These are phyloP conservation scores for Adansonia gregorii DNA, from an alignment of 441 rosid species.

Conservation along the genomic window DNA sequence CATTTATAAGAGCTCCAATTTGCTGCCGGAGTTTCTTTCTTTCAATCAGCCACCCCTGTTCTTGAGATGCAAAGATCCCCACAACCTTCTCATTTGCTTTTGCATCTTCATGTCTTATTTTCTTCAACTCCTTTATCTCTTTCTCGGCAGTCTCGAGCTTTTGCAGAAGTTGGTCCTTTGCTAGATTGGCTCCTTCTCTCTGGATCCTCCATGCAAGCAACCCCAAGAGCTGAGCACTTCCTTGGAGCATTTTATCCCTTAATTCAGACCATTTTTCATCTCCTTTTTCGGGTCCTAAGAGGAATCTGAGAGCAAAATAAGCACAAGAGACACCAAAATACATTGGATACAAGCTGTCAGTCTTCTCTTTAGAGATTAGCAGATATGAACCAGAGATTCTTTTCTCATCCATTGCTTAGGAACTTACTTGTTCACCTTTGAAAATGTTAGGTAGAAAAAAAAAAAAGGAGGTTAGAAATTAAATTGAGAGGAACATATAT, in stretches of 20 bases:
- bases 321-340: slow-evolving; percentile 75
- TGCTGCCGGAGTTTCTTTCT: slow-evolving; percentile 63
- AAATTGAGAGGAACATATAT: slow-evolving; percentile 13
- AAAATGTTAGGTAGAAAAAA: slow-evolving; percentile 17
- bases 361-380: slow-evolving; percentile 40
- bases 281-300: slow-evolving; percentile 42
- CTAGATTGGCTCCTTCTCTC: slow-evolving; percentile 41
- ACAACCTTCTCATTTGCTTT: slow-evolving; percentile 95
- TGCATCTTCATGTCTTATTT: slow-evolving; percentile 71
- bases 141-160: slow-evolving; percentile 57
- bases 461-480: background rate
- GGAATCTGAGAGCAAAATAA: slow-evolving; percentile 48
- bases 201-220: slow-evolving; percentile 70
- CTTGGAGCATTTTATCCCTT: slow-evolving; percentile 58
- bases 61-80: slow-evolving; percentile 75
- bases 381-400: slow-evolving; percentile 42
- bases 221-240: slow-evolving; percentile 68
- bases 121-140: slow-evolving; percentile 63
- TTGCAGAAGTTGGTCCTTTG: slow-evolving; percentile 41
- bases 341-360: slow-evolving; percentile 50
- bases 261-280: slow-evolving; percentile 59
- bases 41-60: slow-evolving; percentile 81
- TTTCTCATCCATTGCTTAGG: slow-evolving; percentile 49
- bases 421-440: slow-evolving; percentile 37
- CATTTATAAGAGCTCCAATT: slow-evolving; percentile 63